Evolutionary conservation across 1,139 yeast species (phyloP), one percentile per base, ranked within the genome.

Genomic region (Magnusiomyces suaveolens): DNA sequence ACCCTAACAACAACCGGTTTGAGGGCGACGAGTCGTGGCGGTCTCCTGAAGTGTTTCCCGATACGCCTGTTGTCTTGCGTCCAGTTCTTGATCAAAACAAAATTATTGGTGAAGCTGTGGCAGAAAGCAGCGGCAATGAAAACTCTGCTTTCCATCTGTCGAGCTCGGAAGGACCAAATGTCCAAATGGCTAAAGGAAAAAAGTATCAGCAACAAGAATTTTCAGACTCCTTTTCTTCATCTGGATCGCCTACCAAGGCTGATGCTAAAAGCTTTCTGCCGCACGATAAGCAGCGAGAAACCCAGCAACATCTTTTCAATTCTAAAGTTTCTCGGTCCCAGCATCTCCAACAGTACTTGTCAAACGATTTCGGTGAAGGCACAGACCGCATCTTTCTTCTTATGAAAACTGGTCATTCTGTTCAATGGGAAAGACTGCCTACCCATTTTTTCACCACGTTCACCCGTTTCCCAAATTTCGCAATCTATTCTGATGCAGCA

Each of bases 361-460:
- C 60, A n/a, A 60, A 62, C 8, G 66, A 64, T 44, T 63, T 60
- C 41, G 65, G 63, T 14, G 52, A 58, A 18, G 59, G 60, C 21
- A 52, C 63, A 0, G 63, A 66, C 25, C 59, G 62, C 3, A 52
- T 65, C 2, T 69, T 67, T 55, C 53, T 66, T 21, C 63, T 70
- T 68, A 60, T 71, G 51, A 71, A 71, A 53, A 68, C 72, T 1
- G 74, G 74, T 2, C 64, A 66, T 18, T 64, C 67, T n/a, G 69
- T 66, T 2, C 59, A 66, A 56, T 70, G 73, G 73, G 60, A 66
- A 23, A 66, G 74, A n/a, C 55, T 71, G 51, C 74, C 74, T 6
- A 60, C 66, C 29, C 74, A 71, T 52, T 53, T 71, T 23, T 59
- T 61, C 48, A 69, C 73, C 2, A 69, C 73, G 2, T 59, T 70